phyloP scores from a whole-genome alignment of 306 rosid genomes.

The Dryas drummondii region DNA sequence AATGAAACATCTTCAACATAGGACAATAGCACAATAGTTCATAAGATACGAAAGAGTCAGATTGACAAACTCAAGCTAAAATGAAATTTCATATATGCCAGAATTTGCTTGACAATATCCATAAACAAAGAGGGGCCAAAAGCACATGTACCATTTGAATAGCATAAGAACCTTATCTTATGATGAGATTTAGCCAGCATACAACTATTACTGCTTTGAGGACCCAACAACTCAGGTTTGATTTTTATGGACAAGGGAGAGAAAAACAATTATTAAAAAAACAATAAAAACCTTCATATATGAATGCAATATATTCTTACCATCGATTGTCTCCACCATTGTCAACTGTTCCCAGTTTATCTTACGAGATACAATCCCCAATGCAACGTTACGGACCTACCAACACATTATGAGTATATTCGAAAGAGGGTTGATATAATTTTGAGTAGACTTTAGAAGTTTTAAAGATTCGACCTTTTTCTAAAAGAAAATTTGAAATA shows the following conservation, averaged over 20 bases:
- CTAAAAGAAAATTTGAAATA: too few relatives aligned
- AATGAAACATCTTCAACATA: not conserved
- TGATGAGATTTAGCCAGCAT: not conserved
- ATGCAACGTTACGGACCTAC: conserved; percentile 90
- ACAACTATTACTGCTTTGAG: not conserved
- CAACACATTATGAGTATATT: conserved; percentile 27
- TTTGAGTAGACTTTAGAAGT: not conserved
- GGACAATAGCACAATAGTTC: not conserved
- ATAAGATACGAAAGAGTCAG: not conserved
- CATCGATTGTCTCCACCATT: conserved; percentile 68
- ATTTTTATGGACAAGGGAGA: conserved; percentile 8
- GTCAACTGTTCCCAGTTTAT: conserved; percentile 84
- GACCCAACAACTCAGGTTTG: not conserved
- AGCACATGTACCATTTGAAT: not conserved
- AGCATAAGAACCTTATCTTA: not conserved
- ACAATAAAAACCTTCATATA: not conserved
- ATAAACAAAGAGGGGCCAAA: not conserved
- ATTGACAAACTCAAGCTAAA: not conserved
- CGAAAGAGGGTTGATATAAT: not conserved
- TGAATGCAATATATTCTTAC: conserved; percentile 43
- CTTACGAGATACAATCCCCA: conserved; percentile 89
- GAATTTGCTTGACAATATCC: not conserved
- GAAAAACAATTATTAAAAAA: not conserved
- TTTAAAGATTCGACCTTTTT: too few relatives aligned
- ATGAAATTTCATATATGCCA: not conserved